phyloP scores from a whole-genome alignment of 495 filamentous ascomycete genomes.

The Podospora pseudopauciseta region DNA sequence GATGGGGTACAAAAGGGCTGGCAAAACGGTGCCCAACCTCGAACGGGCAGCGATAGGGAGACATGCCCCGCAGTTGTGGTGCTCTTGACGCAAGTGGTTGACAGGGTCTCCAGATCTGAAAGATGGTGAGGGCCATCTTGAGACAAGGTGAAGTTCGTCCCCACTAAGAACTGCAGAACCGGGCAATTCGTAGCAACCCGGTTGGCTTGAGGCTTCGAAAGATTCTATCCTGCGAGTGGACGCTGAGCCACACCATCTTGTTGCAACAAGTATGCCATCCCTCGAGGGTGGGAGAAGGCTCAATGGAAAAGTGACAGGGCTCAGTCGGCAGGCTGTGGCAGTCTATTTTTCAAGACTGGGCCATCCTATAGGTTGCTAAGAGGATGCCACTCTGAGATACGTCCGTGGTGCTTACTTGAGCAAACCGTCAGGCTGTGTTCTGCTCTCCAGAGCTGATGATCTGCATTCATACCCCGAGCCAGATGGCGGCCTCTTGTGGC shows the following conservation, averaged over 20 bases:
- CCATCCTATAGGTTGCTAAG: background rate
- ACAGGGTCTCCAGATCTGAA: background rate
- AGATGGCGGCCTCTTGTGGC: background rate
- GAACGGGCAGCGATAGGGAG: constrained; percentile 4
- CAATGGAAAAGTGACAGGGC: background rate
- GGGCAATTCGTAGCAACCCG: background rate
- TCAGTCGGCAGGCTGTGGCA: constrained; percentile 8
- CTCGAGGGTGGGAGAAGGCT: background rate
- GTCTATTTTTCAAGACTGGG: constrained; percentile 1
- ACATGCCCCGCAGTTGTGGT: constrained; percentile 13
- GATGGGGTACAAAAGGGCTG: constrained; percentile 12
- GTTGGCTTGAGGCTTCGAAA: background rate
- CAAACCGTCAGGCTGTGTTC: background rate
- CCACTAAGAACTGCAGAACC: background rate
- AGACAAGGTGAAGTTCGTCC: background rate
- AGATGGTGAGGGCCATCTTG: background rate
- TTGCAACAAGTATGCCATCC: background rate
- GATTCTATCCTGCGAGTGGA: too few relatives aligned
- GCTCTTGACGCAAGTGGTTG: constrained; percentile 10
- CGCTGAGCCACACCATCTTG: background rate
- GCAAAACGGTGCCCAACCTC: constrained; percentile 21
- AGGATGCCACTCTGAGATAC: constrained; percentile 17
- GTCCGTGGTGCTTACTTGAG: background rate
- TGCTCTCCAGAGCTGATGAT: background rate
- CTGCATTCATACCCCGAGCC: background rate